Base-by-base conservation (phyloP, 306 rosid genomes). In the Benincasa hispida region DNA sequence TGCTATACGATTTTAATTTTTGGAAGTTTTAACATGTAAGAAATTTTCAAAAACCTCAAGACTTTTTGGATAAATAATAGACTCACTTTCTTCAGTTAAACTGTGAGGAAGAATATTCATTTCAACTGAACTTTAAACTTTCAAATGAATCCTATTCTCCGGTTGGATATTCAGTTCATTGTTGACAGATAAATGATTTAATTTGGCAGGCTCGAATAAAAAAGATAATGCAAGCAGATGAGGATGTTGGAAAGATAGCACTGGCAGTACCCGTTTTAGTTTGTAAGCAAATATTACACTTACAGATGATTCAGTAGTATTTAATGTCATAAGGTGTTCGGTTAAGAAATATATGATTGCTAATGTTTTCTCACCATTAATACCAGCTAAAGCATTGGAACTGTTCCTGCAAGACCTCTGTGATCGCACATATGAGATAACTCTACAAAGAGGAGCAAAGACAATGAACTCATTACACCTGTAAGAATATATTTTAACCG, bases 171-270 rank as follows among this genome's bases (percentile, higher is more conserved):
- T 50, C 22, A 24, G 76, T 75, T 39, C 12, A 7, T 75, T 53
- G 39, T 78, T 67, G 65, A 77, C 83, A 83, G 75, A 85, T 77
- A 62, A 37, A 79, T 62, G 51, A 24, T 55, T 51, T 35, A 51
- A 79, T 73, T 61, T 82, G 75, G 78, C 87, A 93, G 98, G 96
- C 93, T 76, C 90, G 97, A 30, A 93, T 93, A 25, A 93, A 93
- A 86, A 93, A 93, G 85, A 93, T 91, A 72, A 93, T 93, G 97
- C 98, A 93, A 91, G 96, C 98, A 34, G 98, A 93, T 76, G 97
- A 93, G 79, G 98, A 93, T 73, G 92, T 93, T 78, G 98, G 98
- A 53, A 93, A 93, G 87, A 91, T 93, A 87, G 98, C 98, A 25
- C 77, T 84, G 48, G 98, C 98, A 10, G 98, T 93, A 56, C 98